Evolutionary conservation across 495 filamentous ascomycete genomes (phyloP).

Genomic region (Sordaria brevicollis): DNA sequence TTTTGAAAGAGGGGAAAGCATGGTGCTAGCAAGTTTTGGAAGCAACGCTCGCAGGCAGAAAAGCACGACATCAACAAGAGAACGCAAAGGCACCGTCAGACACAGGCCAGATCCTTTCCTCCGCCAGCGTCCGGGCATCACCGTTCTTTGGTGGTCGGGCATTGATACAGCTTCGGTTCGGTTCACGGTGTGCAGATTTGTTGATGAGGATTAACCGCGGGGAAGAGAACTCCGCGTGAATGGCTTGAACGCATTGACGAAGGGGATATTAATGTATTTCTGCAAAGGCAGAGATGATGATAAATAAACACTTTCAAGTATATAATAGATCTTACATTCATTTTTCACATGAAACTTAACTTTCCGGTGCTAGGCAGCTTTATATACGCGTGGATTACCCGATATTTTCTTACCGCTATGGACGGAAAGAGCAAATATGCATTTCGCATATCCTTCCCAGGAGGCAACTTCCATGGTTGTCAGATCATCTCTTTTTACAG

Average conservation of each 20-base stretch:
- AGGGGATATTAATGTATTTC: no score
- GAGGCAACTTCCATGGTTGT: neutral
- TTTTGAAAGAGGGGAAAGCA: no score
- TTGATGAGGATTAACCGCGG: neutral
- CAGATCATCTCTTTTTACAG: neutral
- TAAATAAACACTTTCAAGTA: neutral
- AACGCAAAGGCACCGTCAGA: no score
- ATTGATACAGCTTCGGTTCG: neutral
- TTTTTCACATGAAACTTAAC: neutral
- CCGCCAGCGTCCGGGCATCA: no score
- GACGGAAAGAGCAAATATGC: neutral
- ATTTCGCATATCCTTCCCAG: neutral
- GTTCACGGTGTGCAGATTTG: neutral
- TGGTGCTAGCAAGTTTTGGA: no score
- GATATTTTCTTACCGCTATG: neutral
- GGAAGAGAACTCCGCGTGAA: neutral
- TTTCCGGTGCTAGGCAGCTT: neutral
- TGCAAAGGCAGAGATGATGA: neutral
- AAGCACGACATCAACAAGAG: no score
- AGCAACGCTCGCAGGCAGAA: no score
- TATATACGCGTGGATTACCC: neutral
- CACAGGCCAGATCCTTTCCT: no score
- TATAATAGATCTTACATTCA: neutral
- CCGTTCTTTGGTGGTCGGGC: no score
- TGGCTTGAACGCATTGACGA: neutral